Base-by-base conservation (phyloP, 306 rosid species). In the Dryas alaskensis region DNA sequence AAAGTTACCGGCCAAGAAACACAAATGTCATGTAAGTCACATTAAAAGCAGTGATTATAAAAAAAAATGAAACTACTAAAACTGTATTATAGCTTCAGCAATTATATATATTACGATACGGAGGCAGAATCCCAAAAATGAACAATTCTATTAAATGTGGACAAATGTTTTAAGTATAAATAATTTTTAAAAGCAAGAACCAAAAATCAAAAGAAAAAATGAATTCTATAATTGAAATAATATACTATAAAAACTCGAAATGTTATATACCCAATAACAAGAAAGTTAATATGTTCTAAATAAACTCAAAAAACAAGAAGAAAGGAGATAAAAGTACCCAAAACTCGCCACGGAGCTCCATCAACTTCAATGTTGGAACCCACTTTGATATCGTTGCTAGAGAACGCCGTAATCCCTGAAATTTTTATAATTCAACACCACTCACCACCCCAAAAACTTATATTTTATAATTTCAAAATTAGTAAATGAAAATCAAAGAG, bases 371-470 rank as follows among this genome's bases (percentile, higher is more conserved):
- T 14, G 83, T 76, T 90, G 72, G 80, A 27, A 63, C 98, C 98
- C 4, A 94, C 98, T 82, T 91, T 94, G 70, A 94, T 94, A 71
- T 94, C 98, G 49, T 94, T 94, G 80, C 98, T 94, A 40, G 97
- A 25, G 10, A 91, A 75, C 25, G 98, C 94, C 65, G 73, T 88
- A 81, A 94, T 79, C 79, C 60, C 98, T 94, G 92, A 45, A 66
- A 64, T 43, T 44, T 25, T 8, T 45, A 44, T 22, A 40, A 55
- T 5, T 53, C 16, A 12, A 45, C 25, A 12, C 7, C 54, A 58
- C 22, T 16, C n/a, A 10, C n/a, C 14, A n/a, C 8, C 27, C 49
- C 60, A 48, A 59, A 16, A 53, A 50, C 39, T 45, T n/a, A 50
- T 5, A n/a, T 42, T 17, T 17, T 4, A 16, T 0, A 17, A 42